Percentiles rank a stretch among this genome's conserved stretches.
phyloP scores from a whole-genome alignment of 495 filamentous ascomycete species.

The Schizothecium vesticola region DNA sequence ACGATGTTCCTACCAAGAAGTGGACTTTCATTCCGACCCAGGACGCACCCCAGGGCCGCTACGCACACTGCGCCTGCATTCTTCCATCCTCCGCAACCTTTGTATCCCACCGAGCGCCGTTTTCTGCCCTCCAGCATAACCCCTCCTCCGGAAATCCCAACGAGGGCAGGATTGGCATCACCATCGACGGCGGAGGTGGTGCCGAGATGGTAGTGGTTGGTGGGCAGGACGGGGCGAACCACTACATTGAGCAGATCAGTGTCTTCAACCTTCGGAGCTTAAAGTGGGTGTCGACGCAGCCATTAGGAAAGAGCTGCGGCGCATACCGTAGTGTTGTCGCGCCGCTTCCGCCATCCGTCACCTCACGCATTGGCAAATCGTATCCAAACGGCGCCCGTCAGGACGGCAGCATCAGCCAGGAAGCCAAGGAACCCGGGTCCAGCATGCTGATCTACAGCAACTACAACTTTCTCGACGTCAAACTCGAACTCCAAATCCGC shows the following conservation, averaged over 20 bases:
- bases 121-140: conserved; percentile 85
- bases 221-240: conserved; percentile 93
- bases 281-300: conserved; percentile 86
- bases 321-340: conserved; percentile 94
- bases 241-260: conserved; percentile 97
- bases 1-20: conserved; percentile 74
- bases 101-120: conserved; percentile 71
- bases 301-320: conserved; percentile 83
- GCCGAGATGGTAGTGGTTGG: conserved; percentile 97
- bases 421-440: conserved; percentile 56
- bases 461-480: conserved; percentile 97
- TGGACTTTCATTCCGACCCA: conserved; percentile 80
- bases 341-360: conserved; percentile 59
- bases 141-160: conserved; percentile 72
- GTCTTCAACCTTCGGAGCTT: conserved; percentile 96
- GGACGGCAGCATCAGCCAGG: conserved; percentile 37
- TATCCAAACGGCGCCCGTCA: conserved; percentile 26
- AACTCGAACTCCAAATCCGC: conserved; percentile 86
- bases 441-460: conserved; percentile 98
- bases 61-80: conserved; percentile 94
- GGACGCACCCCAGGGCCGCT: conserved; percentile 86
- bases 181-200: conserved; percentile 82
- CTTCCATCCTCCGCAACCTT: conserved; percentile 82
- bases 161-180: conserved; percentile 78
- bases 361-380: conserved; percentile 64